phyloP scores from a whole-genome alignment of 2,329 filamentous ascomycete species.

The Talaromyces rugulosus region DNA sequence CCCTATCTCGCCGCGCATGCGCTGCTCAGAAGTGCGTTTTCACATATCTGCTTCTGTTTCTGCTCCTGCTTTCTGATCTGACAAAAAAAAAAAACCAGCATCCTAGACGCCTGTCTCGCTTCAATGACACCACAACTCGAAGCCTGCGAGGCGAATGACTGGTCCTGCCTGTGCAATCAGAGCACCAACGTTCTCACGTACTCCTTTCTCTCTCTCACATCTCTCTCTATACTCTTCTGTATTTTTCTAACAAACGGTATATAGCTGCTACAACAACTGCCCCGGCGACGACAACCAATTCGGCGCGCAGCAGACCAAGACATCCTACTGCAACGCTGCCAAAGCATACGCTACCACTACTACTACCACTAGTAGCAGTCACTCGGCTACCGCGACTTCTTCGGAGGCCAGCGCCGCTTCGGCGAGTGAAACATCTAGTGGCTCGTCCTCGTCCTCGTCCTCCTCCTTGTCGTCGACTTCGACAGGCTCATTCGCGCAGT shows the following conservation, averaged over 20 bases:
- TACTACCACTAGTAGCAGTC: conserved; percentile 13
- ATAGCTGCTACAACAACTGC: conserved; percentile 62
- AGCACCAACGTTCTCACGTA: conserved; percentile 51
- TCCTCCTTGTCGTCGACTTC: not conserved
- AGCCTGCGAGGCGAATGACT: conserved; percentile 46
- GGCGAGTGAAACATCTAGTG: conserved; percentile 16
- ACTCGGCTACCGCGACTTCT: conserved; percentile 6
- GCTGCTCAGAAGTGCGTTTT: conserved; percentile 17
- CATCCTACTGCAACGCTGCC: conserved; percentile 41
- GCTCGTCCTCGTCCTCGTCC: conserved; percentile 17
- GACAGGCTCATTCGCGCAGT: not conserved
- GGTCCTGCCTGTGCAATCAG: conserved; percentile 55
- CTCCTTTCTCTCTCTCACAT: conserved; percentile 4
- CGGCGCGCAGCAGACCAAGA: conserved; percentile 28
- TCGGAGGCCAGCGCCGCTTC: conserved; percentile 1
- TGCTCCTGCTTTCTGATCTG: not conserved
- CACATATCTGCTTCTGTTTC: not conserved
- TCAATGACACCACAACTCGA: conserved; percentile 40
- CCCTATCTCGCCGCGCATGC: conserved; percentile 12
- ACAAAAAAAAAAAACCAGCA: conserved; percentile 24
- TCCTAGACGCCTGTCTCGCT: conserved; percentile 47
- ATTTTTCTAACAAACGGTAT: not conserved
- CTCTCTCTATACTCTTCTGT: too few relatives aligned
- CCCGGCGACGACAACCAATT: conserved; percentile 42
- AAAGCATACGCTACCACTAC: conserved; percentile 28